A percentile compares a stretch with the other conserved stretches of the same genome.
phyloP scores from a whole-genome alignment of 352 stramenopile genomes.

The Globisporangium cylindrosporum region DNA sequence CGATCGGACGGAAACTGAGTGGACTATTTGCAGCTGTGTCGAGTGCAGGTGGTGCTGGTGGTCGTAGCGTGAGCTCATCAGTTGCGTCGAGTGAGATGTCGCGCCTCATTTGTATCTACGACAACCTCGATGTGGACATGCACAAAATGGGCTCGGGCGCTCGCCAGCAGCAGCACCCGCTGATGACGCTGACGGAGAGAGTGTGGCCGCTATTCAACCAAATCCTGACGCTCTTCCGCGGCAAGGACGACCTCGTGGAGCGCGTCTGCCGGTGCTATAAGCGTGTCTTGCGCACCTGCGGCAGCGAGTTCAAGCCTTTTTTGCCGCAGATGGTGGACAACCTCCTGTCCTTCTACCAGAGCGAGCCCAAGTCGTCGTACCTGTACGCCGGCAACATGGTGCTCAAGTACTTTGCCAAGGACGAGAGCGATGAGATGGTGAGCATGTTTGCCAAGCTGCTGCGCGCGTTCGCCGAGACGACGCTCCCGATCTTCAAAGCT shows the following conservation, averaged over 20 bases:
- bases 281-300: slow-evolving; percentile 77
- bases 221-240: slow-evolving; percentile 67
- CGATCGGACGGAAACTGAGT: slow-evolving; percentile 52
- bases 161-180: slow-evolving; percentile 24
- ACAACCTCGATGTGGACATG: slow-evolving; percentile 57
- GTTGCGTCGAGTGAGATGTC: slow-evolving; percentile 64
- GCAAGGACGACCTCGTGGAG: slow-evolving; percentile 79
- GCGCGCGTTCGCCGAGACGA: slow-evolving; percentile 60
- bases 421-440: slow-evolving; percentile 30
- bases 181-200: slow-evolving; percentile 73
- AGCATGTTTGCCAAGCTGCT: slow-evolving; percentile 58
- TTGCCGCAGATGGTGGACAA: slow-evolving; percentile 78
- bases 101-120: slow-evolving; percentile 82
- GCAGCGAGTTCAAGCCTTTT: slow-evolving; percentile 55
- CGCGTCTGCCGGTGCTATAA: slow-evolving; percentile 86
- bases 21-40: slow-evolving; percentile 37
- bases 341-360: slow-evolving; percentile 69
- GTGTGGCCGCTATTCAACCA: slow-evolving; percentile 83
- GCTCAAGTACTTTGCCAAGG: slow-evolving; percentile 66
- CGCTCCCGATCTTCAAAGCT: slow-evolving; percentile 83
- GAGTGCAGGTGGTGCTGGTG: slow-evolving; percentile 13
- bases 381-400: slow-evolving; percentile 83
- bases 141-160: slow-evolving; percentile 18
- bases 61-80: slow-evolving; percentile 29
- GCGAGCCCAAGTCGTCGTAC: slow-evolving; percentile 83